These are phyloP conservation scores for Coemansia sp. DNA, from an alignment of 192 early-diverging fungal species.

Conservation along the genomic window DNA sequence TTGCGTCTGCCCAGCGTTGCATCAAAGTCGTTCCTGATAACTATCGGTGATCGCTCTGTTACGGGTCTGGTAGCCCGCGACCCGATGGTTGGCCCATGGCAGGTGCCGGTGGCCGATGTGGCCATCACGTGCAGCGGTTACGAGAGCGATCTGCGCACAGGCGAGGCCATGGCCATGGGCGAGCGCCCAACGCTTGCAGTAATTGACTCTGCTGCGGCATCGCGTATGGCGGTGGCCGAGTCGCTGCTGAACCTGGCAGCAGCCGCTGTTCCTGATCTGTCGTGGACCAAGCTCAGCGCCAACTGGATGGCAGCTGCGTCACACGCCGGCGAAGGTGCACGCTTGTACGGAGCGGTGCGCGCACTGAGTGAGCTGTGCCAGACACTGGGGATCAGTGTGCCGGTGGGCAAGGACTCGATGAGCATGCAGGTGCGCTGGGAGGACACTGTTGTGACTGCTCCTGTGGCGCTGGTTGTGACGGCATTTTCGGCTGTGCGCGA, in stretches of 20 bases:
- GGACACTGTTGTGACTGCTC: conserved; percentile 71
- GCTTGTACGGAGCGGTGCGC: conserved; percentile 89
- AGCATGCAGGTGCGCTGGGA: conserved; percentile 91
- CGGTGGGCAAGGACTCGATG: conserved; percentile 99
- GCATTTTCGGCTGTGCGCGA: conserved; percentile 90
- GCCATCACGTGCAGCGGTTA: conserved; percentile 78
- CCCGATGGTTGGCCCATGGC: conserved; percentile 99
- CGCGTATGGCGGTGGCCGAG: conserved; percentile 98
- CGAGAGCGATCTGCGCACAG: conserved; percentile 61
- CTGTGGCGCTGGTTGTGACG: conserved; percentile 90
- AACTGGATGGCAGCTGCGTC: conserved; percentile 99
- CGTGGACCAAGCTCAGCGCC: conserved; percentile 81
- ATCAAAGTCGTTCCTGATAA: conserved; percentile 94
- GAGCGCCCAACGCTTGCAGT: conserved; percentile 90
- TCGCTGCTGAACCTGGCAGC: conserved; percentile 88
- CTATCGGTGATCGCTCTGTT: conserved; percentile 95
- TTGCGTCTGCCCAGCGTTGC: conserved; percentile 86
- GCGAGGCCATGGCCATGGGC: conserved; percentile 98
- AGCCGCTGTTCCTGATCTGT: conserved; percentile 73
- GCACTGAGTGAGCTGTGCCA: conserved; percentile 95
- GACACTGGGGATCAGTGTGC: conserved; percentile 87
- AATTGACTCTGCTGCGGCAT: conserved; percentile 80
- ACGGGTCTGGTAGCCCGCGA: conserved; percentile 95
- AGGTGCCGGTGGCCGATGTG: conserved; percentile 97
- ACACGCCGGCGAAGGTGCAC: conserved; percentile 88